Evolutionary conservation across 257 asterid species (phyloP).

Genomic region (Scutellaria baicalensis): DNA sequence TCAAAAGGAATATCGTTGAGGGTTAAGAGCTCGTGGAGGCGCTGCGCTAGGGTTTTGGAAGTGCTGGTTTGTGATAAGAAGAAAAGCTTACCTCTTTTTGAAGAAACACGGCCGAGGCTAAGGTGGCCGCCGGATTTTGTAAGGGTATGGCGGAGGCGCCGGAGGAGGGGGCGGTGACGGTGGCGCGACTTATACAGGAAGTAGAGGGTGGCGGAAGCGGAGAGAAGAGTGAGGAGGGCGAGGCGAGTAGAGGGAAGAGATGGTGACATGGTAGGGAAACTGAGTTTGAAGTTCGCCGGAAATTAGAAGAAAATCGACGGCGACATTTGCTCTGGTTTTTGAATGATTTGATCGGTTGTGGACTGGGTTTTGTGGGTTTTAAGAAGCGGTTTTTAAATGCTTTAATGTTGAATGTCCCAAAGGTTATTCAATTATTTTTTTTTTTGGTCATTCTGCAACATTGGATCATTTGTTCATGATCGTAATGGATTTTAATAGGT

Average conservation of each 20-base stretch:
- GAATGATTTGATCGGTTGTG: neutral
- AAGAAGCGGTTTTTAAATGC: too few species aligned
- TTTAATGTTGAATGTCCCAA: too few species aligned
- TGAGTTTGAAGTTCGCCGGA: neutral
- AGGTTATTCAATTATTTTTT: too few species aligned
- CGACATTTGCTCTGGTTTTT: slow-evolving; percentile 13
- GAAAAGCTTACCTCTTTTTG: slow-evolving; percentile 62
- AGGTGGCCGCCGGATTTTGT: neutral
- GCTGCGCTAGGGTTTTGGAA: slow-evolving; percentile 78
- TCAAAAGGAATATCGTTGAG: slow-evolving; percentile 50
- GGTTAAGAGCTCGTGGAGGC: slow-evolving; percentile 51
- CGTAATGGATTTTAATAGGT: too few species aligned
- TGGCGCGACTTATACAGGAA: slow-evolving; percentile 79
- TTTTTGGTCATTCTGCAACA: too few species aligned
- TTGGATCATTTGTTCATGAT: too few species aligned
- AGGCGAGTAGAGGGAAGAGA: slow-evolving; percentile 54
- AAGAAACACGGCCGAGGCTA: slow-evolving; percentile 7
- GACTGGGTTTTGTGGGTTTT: slow-evolving; percentile 3
- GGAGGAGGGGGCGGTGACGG: slow-evolving; percentile 45
- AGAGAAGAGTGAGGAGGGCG: slow-evolving; percentile 60
- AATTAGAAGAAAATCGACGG: neutral
- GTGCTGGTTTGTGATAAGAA: slow-evolving; percentile 77
- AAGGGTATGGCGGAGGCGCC: slow-evolving; percentile 32
- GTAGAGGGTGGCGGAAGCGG: slow-evolving; percentile 74
- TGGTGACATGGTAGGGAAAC: slow-evolving; percentile 39